Evolutionary conservation across 371 early-diverging fungal genomes (phyloP).

Genomic region (Zopfochytrium polystomum): DNA sequence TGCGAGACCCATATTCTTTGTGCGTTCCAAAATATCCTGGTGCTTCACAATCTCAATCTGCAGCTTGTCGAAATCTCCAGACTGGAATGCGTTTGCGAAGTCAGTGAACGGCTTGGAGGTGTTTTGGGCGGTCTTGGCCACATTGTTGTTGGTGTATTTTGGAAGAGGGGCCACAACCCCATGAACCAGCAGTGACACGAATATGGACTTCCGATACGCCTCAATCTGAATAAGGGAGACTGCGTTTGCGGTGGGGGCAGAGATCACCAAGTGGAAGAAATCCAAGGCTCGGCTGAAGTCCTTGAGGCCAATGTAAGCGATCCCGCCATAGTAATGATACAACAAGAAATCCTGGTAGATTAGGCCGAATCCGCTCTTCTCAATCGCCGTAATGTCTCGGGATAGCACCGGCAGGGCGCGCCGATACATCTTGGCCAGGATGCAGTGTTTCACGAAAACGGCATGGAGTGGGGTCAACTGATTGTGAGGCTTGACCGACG

Average conservation of each 20-base stretch:
- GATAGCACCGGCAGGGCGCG: slow-evolving; percentile 57
- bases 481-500: too few species aligned
- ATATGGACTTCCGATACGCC: slow-evolving; percentile 67
- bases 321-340: slow-evolving; percentile 78
- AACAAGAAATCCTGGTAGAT: slow-evolving; percentile 59
- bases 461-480: slow-evolving; percentile 59
- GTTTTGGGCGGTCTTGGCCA: slow-evolving; percentile 43
- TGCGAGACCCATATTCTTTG: slow-evolving; percentile 67
- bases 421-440: slow-evolving; percentile 61
- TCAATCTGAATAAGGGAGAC: slow-evolving; percentile 75
- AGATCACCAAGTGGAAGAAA: slow-evolving; percentile 45
- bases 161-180: slow-evolving; percentile 55
- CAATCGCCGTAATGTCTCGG: slow-evolving; percentile 51
- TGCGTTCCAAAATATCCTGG: slow-evolving; percentile 39
- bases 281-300: slow-evolving; percentile 63
- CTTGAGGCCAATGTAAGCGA: slow-evolving; percentile 67
- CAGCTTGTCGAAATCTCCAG: slow-evolving; percentile 35
- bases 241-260: slow-evolving; percentile 56
- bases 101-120: slow-evolving; percentile 48
- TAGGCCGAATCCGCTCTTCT: slow-evolving; percentile 45
- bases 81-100: slow-evolving; percentile 60
- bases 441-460: slow-evolving; percentile 53
- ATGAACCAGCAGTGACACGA: slow-evolving; percentile 60
- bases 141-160: slow-evolving; percentile 47
- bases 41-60: slow-evolving; percentile 39